Evolutionary conservation across 441 rosid species (phyloP).

Genomic region (Adansonia madagascariensis): DNA sequence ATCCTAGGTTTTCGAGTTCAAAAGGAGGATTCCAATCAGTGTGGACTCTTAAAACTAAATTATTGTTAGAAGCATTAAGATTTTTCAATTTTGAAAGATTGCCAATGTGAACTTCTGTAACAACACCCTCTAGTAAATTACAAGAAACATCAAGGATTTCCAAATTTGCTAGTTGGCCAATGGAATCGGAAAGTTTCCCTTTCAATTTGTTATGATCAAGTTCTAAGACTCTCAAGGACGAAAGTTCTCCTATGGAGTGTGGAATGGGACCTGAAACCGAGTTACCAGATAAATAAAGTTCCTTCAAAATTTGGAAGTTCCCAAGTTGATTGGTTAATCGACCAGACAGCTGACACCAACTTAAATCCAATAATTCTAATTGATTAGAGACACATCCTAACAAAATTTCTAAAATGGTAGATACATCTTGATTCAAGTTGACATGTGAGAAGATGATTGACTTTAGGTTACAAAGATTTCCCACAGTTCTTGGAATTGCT

Average conservation of each 20-base stretch:
- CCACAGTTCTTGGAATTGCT: background rate
- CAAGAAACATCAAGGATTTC: background rate
- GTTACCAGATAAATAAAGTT: slow-evolving; percentile 29
- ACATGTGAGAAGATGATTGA: background rate
- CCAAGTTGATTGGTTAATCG: background rate
- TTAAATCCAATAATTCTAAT: background rate
- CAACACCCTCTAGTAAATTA: slow-evolving; percentile 26
- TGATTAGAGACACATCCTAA: background rate
- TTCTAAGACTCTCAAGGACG: slow-evolving; percentile 34
- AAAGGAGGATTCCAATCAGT: slow-evolving; percentile 28
- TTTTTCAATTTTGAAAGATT: slow-evolving; percentile 12
- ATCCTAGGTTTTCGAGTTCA: background rate
- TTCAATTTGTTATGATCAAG: slow-evolving; percentile 33
- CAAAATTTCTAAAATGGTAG: slow-evolving; percentile 6
- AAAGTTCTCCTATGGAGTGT: slow-evolving; percentile 35
- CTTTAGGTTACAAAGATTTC: background rate
- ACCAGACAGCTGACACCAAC: background rate
- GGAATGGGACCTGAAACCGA: slow-evolving; percentile 38
- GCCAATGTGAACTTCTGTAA: slow-evolving; percentile 26
- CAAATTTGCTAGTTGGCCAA: background rate
- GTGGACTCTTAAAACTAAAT: background rate
- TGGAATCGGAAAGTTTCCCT: background rate
- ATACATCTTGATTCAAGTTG: slow-evolving; percentile 18
- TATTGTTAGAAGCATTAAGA: background rate
- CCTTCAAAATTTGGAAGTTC: background rate